Conservation (phyloP, 2,329 filamentous ascomycete species). For the Sarocladiaceae sp. region DNA sequence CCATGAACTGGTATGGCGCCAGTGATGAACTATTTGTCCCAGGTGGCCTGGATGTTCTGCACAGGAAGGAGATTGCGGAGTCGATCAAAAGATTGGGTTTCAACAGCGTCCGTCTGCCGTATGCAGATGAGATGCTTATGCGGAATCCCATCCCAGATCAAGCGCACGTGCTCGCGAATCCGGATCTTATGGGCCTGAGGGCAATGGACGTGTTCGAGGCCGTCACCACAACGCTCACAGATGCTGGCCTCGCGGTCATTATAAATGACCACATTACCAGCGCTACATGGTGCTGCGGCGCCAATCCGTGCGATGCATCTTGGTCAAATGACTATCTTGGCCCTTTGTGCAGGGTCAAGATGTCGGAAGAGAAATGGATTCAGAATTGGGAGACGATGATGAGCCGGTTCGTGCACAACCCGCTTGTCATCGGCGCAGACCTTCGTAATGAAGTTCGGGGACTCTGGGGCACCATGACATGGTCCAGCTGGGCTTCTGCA, state of each 20-base stretch:
- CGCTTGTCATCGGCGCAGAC: constrained; percentile 59
- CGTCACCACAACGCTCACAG: constrained; percentile 52
- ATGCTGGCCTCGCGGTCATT: constrained; percentile 57
- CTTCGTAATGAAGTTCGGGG: constrained; percentile 64
- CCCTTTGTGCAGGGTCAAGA: constrained; percentile 51
- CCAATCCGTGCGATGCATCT: constrained; percentile 58
- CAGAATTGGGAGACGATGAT: constrained; percentile 61
- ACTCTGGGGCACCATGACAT: constrained; percentile 62
- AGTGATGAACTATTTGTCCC: constrained; percentile 61
- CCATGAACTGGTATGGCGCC: constrained; percentile 66
- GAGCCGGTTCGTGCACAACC: constrained; percentile 50
- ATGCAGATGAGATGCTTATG: constrained; percentile 62
- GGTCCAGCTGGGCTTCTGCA: constrained; percentile 57
- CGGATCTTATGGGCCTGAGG: constrained; percentile 48
- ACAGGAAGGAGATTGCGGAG: constrained; percentile 53
- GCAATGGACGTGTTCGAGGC: constrained; percentile 58
- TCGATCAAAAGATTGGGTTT: constrained; percentile 58
- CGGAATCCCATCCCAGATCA: constrained; percentile 49
- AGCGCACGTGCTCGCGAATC: constrained; percentile 47
- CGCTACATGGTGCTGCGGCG: constrained; percentile 63
- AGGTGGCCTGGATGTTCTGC: constrained; percentile 56
- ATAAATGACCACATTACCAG: constrained; percentile 67
- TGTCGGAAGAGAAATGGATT: constrained; percentile 62
- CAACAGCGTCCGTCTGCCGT: constrained; percentile 64
- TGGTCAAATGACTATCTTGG: constrained; percentile 62